A percentile compares a stretch with the other conserved stretches of the same genome.
Conservation (phyloP, 2,329 filamentous ascomycete species). For the Periconia sp. region DNA sequence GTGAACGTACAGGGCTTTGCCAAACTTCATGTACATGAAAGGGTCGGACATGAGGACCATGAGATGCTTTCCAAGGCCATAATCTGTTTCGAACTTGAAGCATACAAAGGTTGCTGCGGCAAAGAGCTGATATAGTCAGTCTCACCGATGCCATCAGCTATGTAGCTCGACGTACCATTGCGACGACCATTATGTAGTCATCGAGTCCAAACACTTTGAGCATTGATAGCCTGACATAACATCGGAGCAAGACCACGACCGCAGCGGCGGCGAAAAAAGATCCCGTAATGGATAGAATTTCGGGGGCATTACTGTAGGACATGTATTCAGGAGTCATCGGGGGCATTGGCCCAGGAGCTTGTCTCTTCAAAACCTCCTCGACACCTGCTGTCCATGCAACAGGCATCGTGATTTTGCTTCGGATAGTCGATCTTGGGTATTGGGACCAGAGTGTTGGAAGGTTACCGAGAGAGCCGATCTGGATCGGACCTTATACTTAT, state of each 20-base stretch:
- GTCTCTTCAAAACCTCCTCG: slow-evolving; percentile 18
- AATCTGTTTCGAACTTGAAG: slow-evolving; percentile 52
- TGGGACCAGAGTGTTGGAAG: neutral
- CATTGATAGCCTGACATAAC: slow-evolving; percentile 56
- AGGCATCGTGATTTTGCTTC: slow-evolving; percentile 12
- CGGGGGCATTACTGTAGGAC: slow-evolving; percentile 42
- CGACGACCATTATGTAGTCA: slow-evolving; percentile 54
- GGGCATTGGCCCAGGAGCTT: slow-evolving; percentile 7
- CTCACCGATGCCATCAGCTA: neutral
- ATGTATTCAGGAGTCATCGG: slow-evolving; percentile 37
- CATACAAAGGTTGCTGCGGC: slow-evolving; percentile 40
- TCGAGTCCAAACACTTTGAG: slow-evolving; percentile 58
- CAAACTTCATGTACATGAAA: slow-evolving; percentile 42
- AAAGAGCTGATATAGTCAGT: slow-evolving; percentile 14
- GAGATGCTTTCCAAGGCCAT: slow-evolving; percentile 57
- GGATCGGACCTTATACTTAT: slow-evolving; percentile 14
- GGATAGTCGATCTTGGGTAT: slow-evolving; percentile 3
- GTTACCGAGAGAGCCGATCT: no score
- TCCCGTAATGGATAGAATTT: slow-evolving; percentile 51
- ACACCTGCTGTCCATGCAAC: slow-evolving; percentile 9
- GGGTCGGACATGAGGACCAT: slow-evolving; percentile 39
- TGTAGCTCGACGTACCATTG: slow-evolving; percentile 43
- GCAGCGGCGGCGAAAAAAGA: slow-evolving; percentile 47
- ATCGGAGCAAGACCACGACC: slow-evolving; percentile 49
- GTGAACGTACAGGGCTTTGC: slow-evolving; percentile 52